Base-by-base conservation (phyloP, 2,329 filamentous ascomycete genomes). In the Rhexocercosporidium sp. region DNA sequence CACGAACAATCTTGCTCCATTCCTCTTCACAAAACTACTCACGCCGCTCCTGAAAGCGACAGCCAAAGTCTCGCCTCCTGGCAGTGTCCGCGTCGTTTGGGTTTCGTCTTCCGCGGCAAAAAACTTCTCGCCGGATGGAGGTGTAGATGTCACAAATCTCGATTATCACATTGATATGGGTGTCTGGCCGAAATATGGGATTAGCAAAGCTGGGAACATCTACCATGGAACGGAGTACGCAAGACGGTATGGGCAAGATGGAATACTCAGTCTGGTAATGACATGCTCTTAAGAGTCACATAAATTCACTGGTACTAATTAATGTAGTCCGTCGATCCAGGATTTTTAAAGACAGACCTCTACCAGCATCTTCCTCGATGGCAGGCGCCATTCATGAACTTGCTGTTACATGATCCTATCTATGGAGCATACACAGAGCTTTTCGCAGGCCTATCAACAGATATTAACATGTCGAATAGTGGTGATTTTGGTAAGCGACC, bases 1-100 rank as follows among this genome's bases (percentile, higher is more conserved):
- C 41, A 76, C 73, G 1, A 81, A 81, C 54, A 72, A 72, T 27
- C 47, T 80, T 1, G 78, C 72, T 1, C 75, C 76, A 22, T 79
- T 77, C 59, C 68, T 80, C 3, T 77, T 80, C 63, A 77, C 77
- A 3, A 75, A 77, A 27, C 70, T 78, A 0, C 74, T 80, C 0
- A 71, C 71, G 1, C 79, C 78, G 0, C 66, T 77, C 5, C 69
- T 80, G 3, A 65, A 65, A 25, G 62, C 57, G 3, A 79, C 79
- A 1, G 74, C 76, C 0, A 62, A 20, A 20, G 39, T 29, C 46
- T 22, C 51, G 65, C 73, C 3, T 41, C 60, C 14, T 61, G 53
- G 66, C 46, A 71, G 68, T 7, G 76, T 79, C 6, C 73, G 78
- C 1, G 71, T 78, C 1, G 61, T 77, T 20, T 80, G 77, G 76